These are phyloP conservation scores for Artemisia tridentata DNA, from an alignment of 129 eudicot species.

Conservation along the genomic window DNA sequence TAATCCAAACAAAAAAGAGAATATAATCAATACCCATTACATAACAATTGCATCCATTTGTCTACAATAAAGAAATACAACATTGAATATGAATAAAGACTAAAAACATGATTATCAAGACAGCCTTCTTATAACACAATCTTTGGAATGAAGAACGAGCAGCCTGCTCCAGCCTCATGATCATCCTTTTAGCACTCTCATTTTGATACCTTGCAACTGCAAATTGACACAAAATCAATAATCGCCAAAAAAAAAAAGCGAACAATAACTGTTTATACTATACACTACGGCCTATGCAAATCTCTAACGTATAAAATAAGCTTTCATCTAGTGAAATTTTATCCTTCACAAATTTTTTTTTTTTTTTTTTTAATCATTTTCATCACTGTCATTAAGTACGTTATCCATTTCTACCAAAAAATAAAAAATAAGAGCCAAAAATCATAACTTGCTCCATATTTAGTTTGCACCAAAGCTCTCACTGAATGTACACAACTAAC, in stretches of 20 bases:
- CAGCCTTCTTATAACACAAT: too few species aligned
- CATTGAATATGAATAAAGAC: too few species aligned
- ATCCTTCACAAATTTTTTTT: not conserved
- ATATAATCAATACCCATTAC: too few species aligned
- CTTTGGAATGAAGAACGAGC: constrained; percentile 65
- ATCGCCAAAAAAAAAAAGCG: not conserved
- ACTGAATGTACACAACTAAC: too few species aligned
- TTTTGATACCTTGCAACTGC: constrained; percentile 56
- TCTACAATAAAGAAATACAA: too few species aligned
- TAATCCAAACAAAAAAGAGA: too few species aligned
- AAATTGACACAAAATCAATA: constrained; percentile 18
- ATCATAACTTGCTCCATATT: too few species aligned
- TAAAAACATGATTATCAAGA: too few species aligned
- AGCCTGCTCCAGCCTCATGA: constrained; percentile 75
- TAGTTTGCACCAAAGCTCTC: too few species aligned
- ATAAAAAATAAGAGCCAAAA: not conserved
- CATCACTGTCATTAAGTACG: not conserved
- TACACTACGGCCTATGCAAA: not conserved
- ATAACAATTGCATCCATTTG: too few species aligned
- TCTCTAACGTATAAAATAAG: not conserved
- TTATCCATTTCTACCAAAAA: not conserved
- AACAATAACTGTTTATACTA: constrained; percentile 1
- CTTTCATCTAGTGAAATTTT: not conserved
- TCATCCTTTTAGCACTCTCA: constrained; percentile 61
- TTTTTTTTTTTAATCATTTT: too few species aligned